Conservation (phyloP, 2,329 filamentous ascomycete genomes). For the Penicillium sp. region DNA sequence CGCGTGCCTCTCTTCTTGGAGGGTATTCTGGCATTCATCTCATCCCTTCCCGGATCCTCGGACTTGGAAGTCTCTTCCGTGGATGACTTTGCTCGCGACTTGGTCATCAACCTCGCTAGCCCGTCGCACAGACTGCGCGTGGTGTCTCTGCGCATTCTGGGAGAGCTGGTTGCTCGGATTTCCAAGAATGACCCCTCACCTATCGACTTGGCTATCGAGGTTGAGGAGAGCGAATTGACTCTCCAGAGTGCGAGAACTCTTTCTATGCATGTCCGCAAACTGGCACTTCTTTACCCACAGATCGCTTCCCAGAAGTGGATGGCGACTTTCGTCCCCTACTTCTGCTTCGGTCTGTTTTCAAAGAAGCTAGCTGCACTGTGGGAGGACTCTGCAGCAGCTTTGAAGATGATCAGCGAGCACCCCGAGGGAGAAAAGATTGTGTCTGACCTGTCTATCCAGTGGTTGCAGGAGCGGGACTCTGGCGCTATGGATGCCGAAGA, state of each 20-base stretch:
- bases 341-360: conserved; percentile 84
- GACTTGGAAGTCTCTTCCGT: conserved; percentile 52
- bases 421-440: conserved; percentile 69
- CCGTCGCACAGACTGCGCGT: conserved; percentile 71
- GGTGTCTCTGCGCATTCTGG: conserved; percentile 67
- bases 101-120: conserved; percentile 70
- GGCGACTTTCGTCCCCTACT: conserved; percentile 67
- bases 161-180: conserved; percentile 52
- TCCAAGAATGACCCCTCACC: conserved; percentile 45
- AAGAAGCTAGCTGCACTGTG: conserved; percentile 79
- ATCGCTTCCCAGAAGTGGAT: conserved; percentile 61
- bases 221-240: conserved; percentile 74
- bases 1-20: conserved; percentile 63
- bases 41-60: conserved; percentile 24
- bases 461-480: conserved; percentile 54
- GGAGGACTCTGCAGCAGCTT: conserved; percentile 72
- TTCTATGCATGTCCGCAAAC: conserved; percentile 78
- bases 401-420: conserved; percentile 69
- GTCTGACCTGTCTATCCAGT: conserved; percentile 68
- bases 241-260: conserved; percentile 71
- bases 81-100: conserved; percentile 58
- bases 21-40: conserved; percentile 53
- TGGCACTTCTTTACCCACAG: conserved; percentile 61
- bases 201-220: conserved; percentile 62
- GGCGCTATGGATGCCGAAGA: conserved; percentile 18